Conservation (phyloP, 78 protist species). For the Chrysochromulina tobinii region DNA sequence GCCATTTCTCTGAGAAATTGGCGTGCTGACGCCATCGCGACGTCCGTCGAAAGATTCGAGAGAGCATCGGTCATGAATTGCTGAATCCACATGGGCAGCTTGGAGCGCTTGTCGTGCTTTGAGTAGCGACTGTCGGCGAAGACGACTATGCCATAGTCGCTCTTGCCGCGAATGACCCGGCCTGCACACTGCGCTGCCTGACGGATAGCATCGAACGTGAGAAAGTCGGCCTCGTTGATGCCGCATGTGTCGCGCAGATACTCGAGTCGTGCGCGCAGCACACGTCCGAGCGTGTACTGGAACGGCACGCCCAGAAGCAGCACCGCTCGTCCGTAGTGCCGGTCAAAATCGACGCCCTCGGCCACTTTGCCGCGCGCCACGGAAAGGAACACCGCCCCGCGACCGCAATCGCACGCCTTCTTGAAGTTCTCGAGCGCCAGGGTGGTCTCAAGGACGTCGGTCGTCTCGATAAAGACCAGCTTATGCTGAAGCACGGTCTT, state of each 20-base stretch:
- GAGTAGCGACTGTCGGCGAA: conserved; percentile 88
- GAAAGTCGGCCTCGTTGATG: conserved; percentile 83
- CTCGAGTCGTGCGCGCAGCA: conserved; percentile 68
- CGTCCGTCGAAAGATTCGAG: conserved; percentile 52
- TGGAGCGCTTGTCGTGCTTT: conserved; percentile 61
- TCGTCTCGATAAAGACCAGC: conserved; percentile 92
- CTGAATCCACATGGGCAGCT: conserved; percentile 81
- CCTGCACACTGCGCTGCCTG: conserved; percentile 97
- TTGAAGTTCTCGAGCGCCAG: conserved; percentile 86
- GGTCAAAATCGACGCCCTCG: conserved; percentile 96
- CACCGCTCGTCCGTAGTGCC: conserved; percentile 89
- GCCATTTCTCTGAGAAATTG: conserved; percentile 35
- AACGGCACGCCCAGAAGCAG: conserved; percentile 38
- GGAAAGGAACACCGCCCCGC: conserved; percentile 94
- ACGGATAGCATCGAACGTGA: conserved; percentile 97
- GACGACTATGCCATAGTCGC: conserved; percentile 96
- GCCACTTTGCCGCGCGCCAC: conserved; percentile 97
- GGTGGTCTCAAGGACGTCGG: conserved; percentile 82
- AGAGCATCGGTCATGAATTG: conserved; percentile 31
- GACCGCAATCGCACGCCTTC: conserved; percentile 44
- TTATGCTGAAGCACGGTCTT: conserved; percentile 64
- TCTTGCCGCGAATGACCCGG: conserved; percentile 94
- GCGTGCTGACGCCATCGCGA: not conserved
- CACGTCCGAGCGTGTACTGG: conserved; percentile 21
- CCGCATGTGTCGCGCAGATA: conserved; percentile 55